Evolutionary conservation across 345 rosid species (phyloP).

Genomic region (Mallotus nudiflorus): DNA sequence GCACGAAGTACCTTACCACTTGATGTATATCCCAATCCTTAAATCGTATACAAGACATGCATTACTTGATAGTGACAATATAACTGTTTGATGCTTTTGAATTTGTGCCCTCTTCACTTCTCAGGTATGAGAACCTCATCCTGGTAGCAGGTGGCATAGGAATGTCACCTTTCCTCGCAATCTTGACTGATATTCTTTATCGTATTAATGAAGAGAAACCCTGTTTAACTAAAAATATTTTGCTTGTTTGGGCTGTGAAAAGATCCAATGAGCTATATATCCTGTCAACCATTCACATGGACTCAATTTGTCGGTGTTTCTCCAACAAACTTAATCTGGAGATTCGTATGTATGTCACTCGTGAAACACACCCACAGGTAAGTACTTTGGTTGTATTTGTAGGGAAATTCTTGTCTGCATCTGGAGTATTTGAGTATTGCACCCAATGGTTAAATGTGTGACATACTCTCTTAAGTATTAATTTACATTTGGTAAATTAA

Average conservation of each 20-base stretch:
- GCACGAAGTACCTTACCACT: conserved; percentile 70
- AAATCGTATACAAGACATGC: no score
- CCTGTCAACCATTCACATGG: conserved; percentile 53
- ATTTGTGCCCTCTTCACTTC: no score
- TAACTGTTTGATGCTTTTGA: no score
- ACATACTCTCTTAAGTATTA: no score
- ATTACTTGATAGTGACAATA: no score
- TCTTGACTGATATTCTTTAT: conserved; percentile 68
- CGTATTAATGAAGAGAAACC: conserved; percentile 54
- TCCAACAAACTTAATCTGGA: conserved; percentile 52
- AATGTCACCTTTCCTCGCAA: conserved; percentile 79
- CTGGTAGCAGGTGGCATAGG: conserved; percentile 92
- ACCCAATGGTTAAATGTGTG: no score
- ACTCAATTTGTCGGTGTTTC: conserved; percentile 52
- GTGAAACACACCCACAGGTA: conserved; percentile 64
- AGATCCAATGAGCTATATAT: conserved; percentile 70
- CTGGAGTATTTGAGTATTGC: no score
- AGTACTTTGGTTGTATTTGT: no score
- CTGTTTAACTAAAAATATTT: conserved; percentile 51
- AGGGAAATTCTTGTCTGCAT: no score
- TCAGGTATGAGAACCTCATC: conserved; percentile 74
- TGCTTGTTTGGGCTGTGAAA: conserved; percentile 79
- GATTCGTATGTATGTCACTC: conserved; percentile 57
- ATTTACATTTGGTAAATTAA: no score
- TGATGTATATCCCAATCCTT: no score